Evolutionary conservation across 2,329 filamentous ascomycete genomes (phyloP), one percentile per base, ranked within the genome.

Genomic region (Pseudopyrenochaeta lycopersici): DNA sequence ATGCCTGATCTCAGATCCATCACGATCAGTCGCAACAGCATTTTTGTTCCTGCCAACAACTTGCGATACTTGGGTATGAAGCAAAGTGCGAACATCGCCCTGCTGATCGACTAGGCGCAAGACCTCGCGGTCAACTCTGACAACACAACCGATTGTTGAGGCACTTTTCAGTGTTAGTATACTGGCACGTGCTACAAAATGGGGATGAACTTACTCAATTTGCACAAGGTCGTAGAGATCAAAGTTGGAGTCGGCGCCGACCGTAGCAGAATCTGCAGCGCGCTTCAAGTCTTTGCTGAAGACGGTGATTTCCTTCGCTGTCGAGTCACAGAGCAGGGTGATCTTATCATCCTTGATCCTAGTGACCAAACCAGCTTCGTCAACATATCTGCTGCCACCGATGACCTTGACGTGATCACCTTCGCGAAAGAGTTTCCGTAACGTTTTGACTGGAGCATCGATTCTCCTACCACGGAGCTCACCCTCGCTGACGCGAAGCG

Each of bases 361-460:
- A 62, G 98, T 92, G 46, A 99, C 93, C 86, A 97, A 96, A 76
- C 95, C 95, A 39, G 98, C 90, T 78, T 99, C 95, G 66, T 97
- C 95, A 49, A 91, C 88, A 75, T 93, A 98, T 66, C 92, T 90
- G 79, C 93, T 97, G 33, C 93, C 94, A 49, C 95, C 94, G 72
- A 97, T 96, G 64, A 99, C 95, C 80, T 98, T 98, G 80, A 99
- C 95, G 72, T 99, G 95, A 70, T 99, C 95, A 81, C 95, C 95
- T 58, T 93, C 85, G 62, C 85, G 88, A 84, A 99, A 99, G 27
- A 91, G 86, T 78, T 99, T 99, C 52, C 95, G 90, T 21, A 99
- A 83, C 39, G 91, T 91, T 77, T 95, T 96, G 58, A 92, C 90
- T 1, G 95, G 95, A 10, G 96, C 93, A 73, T 98, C 94, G 40